Base-by-base conservation (phyloP, 441 rosid species). In the Aleurites moluccanus region DNA sequence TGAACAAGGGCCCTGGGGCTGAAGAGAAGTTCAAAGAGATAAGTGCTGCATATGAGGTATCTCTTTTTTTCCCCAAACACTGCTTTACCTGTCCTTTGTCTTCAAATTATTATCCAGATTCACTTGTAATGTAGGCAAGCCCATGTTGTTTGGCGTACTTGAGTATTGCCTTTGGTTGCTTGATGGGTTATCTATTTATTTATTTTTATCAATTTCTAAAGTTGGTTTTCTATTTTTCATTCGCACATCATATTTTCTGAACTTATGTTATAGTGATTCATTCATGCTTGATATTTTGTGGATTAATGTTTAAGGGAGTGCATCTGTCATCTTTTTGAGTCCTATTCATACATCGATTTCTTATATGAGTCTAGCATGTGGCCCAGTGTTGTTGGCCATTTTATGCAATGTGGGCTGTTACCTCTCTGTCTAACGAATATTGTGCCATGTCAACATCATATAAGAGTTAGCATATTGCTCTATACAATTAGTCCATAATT, bases 1-100 rank as follows among this genome's bases (percentile, higher is more conserved):
- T 90, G 85, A 94, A 85, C 78, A 95, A 83, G 85, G 85, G 80
- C 69, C 86, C 94, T 69, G 98, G 89, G 21, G 94, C 97, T 6
- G 98, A 92, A 83, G 99, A 92, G 50, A 92, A 92, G 85, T 92
- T 94, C 81, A 92, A 92, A 85, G 87, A 94, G 86, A 91, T 94
- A 74, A 94, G 98, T 83, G 95, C 99, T 73, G 98, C 99, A 18
- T 92, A 94, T 74, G 97, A 94, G 97, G 98, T 92, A 83, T 78
- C 56, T 67, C 28, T 40, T 69, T 27, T 72, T 65, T 70, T 16
- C 27, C 72, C 55, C 4, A 50, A 69, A n/a, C 40, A 62, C 72
- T 70, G 50, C 60, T 68, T 65, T 66, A 38, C 55, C 15, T 74
- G 28, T 45, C 27, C 14, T 56, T 70, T 33, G 14, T 57, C 15